Percentiles rank a stretch among this genome's conserved stretches.
These are phyloP conservation scores for Erodium trifolium DNA, from an alignment of 441 rosid genomes.

Conservation along the genomic window DNA sequence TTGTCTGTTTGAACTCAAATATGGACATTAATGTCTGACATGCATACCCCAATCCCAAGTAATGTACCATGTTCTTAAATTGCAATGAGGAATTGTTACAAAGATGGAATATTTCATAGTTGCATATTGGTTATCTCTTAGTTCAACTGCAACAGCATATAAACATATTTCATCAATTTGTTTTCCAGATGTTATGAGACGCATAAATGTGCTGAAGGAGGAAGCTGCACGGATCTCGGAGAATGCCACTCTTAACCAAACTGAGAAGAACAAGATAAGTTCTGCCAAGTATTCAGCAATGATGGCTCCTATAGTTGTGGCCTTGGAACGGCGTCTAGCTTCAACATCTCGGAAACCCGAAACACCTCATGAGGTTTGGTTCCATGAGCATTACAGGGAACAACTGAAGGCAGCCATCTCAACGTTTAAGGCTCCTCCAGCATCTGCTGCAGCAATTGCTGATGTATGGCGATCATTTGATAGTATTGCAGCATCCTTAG, in stretches of 20 bases:
- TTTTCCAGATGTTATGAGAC: conserved; percentile 82
- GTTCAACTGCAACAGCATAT: background rate
- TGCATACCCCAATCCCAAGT: conserved; percentile 16
- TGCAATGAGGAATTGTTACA: conserved; percentile 2
- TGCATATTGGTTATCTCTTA: background rate
- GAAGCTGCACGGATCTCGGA: conserved; percentile 90
- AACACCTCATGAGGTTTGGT: conserved; percentile 96
- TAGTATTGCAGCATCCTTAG: conserved; percentile 80
- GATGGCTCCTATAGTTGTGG: conserved; percentile 96
- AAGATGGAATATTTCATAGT: background rate
- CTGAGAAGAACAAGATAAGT: conserved; percentile 86
- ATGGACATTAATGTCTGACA: conserved; percentile 2
- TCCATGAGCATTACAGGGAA: conserved; percentile 67
- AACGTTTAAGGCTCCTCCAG: conserved; percentile 80
- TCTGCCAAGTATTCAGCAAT: conserved; percentile 94
- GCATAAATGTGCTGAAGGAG: conserved; percentile 81
- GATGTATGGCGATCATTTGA: conserved; percentile 95
- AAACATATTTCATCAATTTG: conserved; percentile 18
- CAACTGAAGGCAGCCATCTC: conserved; percentile 63
- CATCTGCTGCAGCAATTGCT: conserved; percentile 63
- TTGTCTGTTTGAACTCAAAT: background rate
- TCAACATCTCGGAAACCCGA: conserved; percentile 91
- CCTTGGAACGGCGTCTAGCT: conserved; percentile 93
- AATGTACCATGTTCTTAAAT: background rate
- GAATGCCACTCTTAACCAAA: conserved; percentile 77